phyloP scores from a whole-genome alignment of 805 yeast species.

The Schizosaccharomyces osmophilus region DNA sequence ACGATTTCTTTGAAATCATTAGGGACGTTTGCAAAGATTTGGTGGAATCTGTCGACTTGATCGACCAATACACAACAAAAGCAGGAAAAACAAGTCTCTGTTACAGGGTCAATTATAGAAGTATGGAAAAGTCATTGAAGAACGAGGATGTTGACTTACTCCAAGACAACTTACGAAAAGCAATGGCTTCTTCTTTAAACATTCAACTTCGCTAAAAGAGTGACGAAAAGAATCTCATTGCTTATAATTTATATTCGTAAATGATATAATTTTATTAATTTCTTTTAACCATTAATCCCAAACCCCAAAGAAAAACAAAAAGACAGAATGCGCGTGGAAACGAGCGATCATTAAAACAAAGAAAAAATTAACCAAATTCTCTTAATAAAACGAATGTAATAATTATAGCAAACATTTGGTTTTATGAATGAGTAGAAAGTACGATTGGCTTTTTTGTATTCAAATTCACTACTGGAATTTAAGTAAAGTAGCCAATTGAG shows the following conservation, averaged over 20 bases:
- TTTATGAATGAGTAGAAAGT: too few species aligned
- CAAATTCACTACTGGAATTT: neutral
- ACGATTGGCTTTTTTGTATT: too few species aligned
- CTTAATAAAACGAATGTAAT: too few species aligned
- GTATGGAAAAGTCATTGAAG: conserved; percentile 80
- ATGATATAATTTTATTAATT: neutral
- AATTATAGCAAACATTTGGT: too few species aligned
- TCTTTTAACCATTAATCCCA: too few species aligned
- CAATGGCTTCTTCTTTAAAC: neutral
- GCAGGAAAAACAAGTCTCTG: conserved; percentile 55
- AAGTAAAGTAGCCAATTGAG: neutral
- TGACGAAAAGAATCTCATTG: neutral
- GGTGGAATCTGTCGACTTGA: conserved; percentile 56
- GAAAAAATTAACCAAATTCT: too few species aligned
- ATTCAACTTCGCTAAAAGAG: neutral
- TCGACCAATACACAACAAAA: conserved; percentile 68
- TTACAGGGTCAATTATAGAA: conserved; percentile 75
- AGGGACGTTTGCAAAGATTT: conserved; percentile 61
- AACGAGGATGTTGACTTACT: conserved; percentile 59
- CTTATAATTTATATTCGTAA: neutral
- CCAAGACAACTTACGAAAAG: conserved; percentile 29
- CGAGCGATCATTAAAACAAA: too few species aligned
- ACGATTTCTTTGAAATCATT: conserved; percentile 84
- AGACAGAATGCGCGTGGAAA: too few species aligned
- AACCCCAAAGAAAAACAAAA: too few species aligned